These are phyloP conservation scores for Boeremia exigua DNA, from an alignment of 2,329 filamentous ascomycete species.

Conservation along the genomic window DNA sequence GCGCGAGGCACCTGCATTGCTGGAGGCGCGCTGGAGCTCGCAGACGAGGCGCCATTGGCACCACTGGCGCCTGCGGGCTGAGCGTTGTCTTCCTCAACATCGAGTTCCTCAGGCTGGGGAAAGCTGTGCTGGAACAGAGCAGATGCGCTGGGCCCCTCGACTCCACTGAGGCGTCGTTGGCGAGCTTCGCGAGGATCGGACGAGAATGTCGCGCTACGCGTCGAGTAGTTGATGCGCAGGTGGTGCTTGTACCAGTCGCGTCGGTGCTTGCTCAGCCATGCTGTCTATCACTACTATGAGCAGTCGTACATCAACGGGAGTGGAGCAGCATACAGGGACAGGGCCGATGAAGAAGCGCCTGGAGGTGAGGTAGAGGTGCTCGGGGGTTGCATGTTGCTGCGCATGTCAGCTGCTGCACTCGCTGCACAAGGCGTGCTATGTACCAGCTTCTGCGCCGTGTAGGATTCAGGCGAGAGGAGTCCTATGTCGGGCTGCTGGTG, in stretches of 20 bases:
- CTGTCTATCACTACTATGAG: conserved; percentile 49
- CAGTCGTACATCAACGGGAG: conserved; percentile 3
- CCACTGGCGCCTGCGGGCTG: conserved; percentile 15
- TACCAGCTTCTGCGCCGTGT: conserved; percentile 62
- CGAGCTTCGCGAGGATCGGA: conserved; percentile 54
- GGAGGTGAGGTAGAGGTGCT: conserved; percentile 67
- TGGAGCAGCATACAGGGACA: conserved; percentile 55
- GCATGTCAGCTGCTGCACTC: conserved; percentile 15
- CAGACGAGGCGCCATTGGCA: conserved; percentile 23
- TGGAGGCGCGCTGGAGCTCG: conserved; percentile 32
- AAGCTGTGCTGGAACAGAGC: conserved; percentile 51
- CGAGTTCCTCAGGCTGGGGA: conserved; percentile 49
- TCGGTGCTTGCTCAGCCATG: conserved; percentile 68
- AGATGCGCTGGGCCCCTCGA: conserved; percentile 49
- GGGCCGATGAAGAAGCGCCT: conserved; percentile 70
- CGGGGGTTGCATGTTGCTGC: conserved; percentile 65
- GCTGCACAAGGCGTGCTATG: not conserved
- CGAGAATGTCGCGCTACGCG: conserved; percentile 58
- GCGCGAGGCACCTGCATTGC: conserved; percentile 40
- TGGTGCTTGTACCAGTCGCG: conserved; percentile 67
- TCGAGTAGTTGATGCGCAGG: conserved; percentile 53
- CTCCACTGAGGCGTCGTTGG: conserved; percentile 51
- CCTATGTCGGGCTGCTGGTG: conserved; percentile 40
- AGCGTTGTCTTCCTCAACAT: conserved; percentile 34
- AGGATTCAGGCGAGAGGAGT: conserved; percentile 56